Base-by-base conservation (phyloP, 768 basidiomycete species). In the Heimioporus sp. region DNA sequence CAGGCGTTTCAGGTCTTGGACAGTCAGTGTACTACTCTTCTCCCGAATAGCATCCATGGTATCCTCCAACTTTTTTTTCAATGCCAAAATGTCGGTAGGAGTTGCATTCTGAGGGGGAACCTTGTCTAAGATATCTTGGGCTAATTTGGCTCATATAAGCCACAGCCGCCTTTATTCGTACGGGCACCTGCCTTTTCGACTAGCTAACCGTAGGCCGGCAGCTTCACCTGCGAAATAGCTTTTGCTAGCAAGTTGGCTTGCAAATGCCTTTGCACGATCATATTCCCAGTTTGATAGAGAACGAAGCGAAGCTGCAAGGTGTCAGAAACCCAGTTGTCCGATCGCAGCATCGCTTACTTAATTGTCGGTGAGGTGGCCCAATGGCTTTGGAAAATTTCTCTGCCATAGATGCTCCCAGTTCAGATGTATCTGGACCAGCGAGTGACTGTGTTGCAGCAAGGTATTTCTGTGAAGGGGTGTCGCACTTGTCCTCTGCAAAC, bases 361-460 rank as follows among this genome's bases (percentile, higher is more conserved):
- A 71, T 58, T 89, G 87, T 31, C 90, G 77, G 56, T 91, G 85
- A 40, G 84, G 80, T 5, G 86, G 83, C 1, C 90, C 87, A 52
- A 92, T 85, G 2, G 83, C 80, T 64, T 87, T 92, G 4, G 86
- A 91, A 68, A 87, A 93, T 38, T 86, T 83, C 64, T 95, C 79
- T 6, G 96, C 96, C 35, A 96, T 72, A 15, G 93, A 90, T 15
- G 94, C 90, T 4, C 96, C 96, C 45, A 99, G 79, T 70, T 98
- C 96, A 9, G 91, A 84, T 28, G 85, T 78, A 46, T 88, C 87
- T 4, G 85, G 73, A n/a, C 85, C 77, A 11, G 85, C 77, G 6
- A 82, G 71, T 0, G 86, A 81, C 59, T 86, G 83, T 58, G 86
- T 86, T 24, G 86, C 76, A 43, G 87, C 80, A 21, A 98, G 80